Evolutionary conservation across 2,329 filamentous ascomycete genomes (phyloP).

Genomic region (Xylaria sp.): DNA sequence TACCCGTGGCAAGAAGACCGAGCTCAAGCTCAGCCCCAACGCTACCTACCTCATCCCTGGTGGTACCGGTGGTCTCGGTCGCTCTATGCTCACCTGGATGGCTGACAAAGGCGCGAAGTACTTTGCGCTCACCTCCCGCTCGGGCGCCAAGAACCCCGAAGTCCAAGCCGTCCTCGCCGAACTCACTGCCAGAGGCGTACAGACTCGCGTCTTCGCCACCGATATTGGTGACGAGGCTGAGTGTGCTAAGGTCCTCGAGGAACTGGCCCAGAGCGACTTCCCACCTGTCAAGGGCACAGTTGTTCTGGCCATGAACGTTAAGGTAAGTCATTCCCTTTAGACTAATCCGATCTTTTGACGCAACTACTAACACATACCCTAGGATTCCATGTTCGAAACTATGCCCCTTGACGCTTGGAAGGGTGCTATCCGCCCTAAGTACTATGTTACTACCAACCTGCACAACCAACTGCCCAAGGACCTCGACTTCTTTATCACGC

Average conservation of each 20-base stretch:
- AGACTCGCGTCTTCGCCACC: slow-evolving; percentile 39
- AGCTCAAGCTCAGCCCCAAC: slow-evolving; percentile 41
- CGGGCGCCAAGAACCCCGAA: slow-evolving; percentile 42
- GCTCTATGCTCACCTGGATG: slow-evolving; percentile 48
- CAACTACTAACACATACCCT: slow-evolving; percentile 20
- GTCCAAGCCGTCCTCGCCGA: slow-evolving; percentile 42
- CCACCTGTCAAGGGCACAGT: slow-evolving; percentile 42
- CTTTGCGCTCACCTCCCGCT: slow-evolving; percentile 46
- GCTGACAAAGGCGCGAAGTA: slow-evolving; percentile 48
- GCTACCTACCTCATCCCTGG: slow-evolving; percentile 50
- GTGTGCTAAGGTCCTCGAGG: slow-evolving; percentile 40
- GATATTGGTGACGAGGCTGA: slow-evolving; percentile 42
- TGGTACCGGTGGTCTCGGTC: slow-evolving; percentile 49
- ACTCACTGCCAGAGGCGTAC: slow-evolving; percentile 39
- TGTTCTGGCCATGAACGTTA: slow-evolving; percentile 45
- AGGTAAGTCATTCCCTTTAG: slow-evolving; percentile 37
- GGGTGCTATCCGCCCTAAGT: slow-evolving; percentile 43
- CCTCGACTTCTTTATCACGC: slow-evolving; percentile 47
- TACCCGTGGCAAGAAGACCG: slow-evolving; percentile 41
- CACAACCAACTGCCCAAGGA: slow-evolving; percentile 44
- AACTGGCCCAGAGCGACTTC: slow-evolving; percentile 42
- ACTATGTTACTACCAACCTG: slow-evolving; percentile 44
- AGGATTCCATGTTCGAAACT: slow-evolving; percentile 48
- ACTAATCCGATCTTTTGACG: background rate
- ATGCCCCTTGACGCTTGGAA: slow-evolving; percentile 44